phyloP scores from a whole-genome alignment of 2,329 filamentous ascomycete genomes.

The Pseudogymnoascus sp. region DNA sequence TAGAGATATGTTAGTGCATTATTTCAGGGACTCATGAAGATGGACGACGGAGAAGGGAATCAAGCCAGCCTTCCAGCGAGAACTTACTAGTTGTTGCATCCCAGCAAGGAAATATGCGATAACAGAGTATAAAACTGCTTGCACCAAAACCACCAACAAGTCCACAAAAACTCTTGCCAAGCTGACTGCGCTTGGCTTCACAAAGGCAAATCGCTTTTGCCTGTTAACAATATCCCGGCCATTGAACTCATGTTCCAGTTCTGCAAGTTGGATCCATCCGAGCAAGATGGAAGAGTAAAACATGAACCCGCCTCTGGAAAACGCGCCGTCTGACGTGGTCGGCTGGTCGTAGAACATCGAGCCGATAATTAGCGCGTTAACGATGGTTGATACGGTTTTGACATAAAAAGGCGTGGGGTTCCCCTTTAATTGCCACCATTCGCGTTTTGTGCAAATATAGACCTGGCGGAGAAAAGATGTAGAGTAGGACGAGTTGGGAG shows the following conservation, averaged over 20 bases:
- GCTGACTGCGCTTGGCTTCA: neutral
- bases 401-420: constrained; percentile 56
- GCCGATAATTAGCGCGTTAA: constrained; percentile 53
- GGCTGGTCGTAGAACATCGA: constrained; percentile 61
- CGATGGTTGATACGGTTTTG: constrained; percentile 49
- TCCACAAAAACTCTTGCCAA: neutral
- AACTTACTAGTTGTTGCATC: neutral
- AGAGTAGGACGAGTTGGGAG: constrained; percentile 21
- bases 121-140: neutral
- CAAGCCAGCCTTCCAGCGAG: neutral
- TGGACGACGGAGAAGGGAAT: neutral
- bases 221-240: constrained; percentile 53
- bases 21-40: neutral
- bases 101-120: neutral
- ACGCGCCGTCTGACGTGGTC: constrained; percentile 48
- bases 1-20: neutral
- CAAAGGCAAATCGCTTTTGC: constrained; percentile 49
- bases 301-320: constrained; percentile 50
- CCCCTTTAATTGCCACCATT: constrained; percentile 58
- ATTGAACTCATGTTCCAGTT: constrained; percentile 55
- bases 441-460: constrained; percentile 45
- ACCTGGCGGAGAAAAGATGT: constrained; percentile 47
- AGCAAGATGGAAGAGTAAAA: constrained; percentile 57
- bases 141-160: neutral
- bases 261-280: constrained; percentile 53